Base-by-base conservation (phyloP, 306 rosid species). In the Cyamopsis tetragonoloba region DNA sequence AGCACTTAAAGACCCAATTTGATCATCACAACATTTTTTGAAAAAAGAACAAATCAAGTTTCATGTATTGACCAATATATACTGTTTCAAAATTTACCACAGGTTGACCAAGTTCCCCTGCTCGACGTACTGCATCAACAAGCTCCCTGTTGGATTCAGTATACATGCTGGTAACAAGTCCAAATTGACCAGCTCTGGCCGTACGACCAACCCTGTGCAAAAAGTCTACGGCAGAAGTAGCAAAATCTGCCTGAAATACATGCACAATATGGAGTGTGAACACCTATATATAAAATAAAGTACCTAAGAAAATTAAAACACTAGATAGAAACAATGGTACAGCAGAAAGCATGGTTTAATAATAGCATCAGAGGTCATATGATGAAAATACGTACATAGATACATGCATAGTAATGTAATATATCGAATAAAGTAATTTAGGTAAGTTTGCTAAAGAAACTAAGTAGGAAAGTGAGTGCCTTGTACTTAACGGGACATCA, bases 201-300 rank as follows among this genome's bases (percentile, higher is more conserved):
- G 97, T 93, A 49, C 91, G 91, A 62, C 97, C 97, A 73, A 89
- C 75, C 76, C 98, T 81, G 47, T 93, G 98, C 71, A 93, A 68
- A 72, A 93, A 93, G 75, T 93, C 97, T 51, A 93, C 97, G 15
- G 96, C 98, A 74, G 95, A 93, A 69, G 88, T 89, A 62, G 98
- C 96, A 69, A 89, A 89, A 60, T 89, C 96, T 19, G 91, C 95
- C 97, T 93, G 95, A 62, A 87, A 87, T 41, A 57, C 12, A 62
- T 24, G 71, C 70, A 77, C 18, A 20, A 34, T 15, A 55, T 54
- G 65, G 13, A 56, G 37, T 72, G 56, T 80, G 38, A 74, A 79
- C 58, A 58, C 24, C 37, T 2, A 15, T 30, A 22, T 55, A 19
- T 8, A 26, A 51, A 31, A 68, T 44, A 73, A 7, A 66, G 47